Evolutionary conservation across 2,329 filamentous ascomycete genomes (phyloP).

Genomic region (Myriangium duriaei): DNA sequence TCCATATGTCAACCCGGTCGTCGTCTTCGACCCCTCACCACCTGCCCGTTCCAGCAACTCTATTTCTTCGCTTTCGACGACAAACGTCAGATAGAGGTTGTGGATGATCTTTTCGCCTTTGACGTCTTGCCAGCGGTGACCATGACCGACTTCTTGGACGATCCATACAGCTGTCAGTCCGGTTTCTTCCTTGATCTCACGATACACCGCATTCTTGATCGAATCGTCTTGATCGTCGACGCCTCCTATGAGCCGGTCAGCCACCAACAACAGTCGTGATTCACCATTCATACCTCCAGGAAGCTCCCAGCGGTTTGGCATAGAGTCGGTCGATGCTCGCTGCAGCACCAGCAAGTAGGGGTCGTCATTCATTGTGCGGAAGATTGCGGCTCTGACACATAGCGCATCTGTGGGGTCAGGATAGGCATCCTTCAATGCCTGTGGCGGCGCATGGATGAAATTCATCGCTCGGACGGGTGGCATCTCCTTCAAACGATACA

Average conservation of each 20-base stretch:
- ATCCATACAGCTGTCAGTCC: slow-evolving; percentile 27
- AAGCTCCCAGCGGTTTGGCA: slow-evolving; percentile 37
- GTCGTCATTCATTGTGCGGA: slow-evolving; percentile 7
- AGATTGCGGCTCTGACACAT: slow-evolving; percentile 12
- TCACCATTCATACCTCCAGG: slow-evolving; percentile 41
- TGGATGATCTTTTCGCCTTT: slow-evolving; percentile 8
- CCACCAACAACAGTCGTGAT: neutral
- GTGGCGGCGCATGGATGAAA: slow-evolving; percentile 9
- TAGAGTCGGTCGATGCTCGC: slow-evolving; percentile 28
- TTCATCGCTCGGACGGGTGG: slow-evolving; percentile 3
- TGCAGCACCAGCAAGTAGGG: slow-evolving; percentile 32
- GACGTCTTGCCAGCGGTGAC: slow-evolving; percentile 10
- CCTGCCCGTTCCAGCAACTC: slow-evolving; percentile 5
- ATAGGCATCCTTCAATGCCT: slow-evolving; percentile 6
- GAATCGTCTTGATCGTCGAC: slow-evolving; percentile 22
- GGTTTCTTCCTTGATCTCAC: slow-evolving; percentile 40
- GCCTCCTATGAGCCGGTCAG: slow-evolving; percentile 7
- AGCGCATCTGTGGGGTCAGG: slow-evolving; percentile 10
- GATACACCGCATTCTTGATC: slow-evolving; percentile 32
- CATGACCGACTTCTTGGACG: slow-evolving; percentile 15
- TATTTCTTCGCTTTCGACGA: slow-evolving; percentile 12
- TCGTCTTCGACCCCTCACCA: slow-evolving; percentile 2
- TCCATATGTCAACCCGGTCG: neutral
- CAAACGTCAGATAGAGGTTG: slow-evolving; percentile 12
- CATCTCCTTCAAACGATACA: slow-evolving; percentile 12